These are phyloP conservation scores for Podila horticola DNA, from an alignment of 192 early-diverging fungal species.

Conservation along the genomic window DNA sequence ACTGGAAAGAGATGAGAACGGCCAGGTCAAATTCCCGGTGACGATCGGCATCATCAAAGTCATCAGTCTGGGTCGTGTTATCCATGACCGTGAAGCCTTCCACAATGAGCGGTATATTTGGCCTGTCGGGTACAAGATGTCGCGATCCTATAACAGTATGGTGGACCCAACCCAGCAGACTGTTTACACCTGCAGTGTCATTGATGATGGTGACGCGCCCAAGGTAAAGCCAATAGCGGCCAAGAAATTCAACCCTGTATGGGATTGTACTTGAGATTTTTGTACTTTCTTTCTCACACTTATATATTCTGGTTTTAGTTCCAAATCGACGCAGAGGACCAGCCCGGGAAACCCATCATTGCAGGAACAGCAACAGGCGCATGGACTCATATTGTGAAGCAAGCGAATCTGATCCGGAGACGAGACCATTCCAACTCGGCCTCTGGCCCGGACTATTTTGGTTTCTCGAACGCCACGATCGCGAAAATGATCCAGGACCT, in stretches of 20 bases:
- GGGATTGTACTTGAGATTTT: too few relatives aligned
- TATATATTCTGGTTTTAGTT: constrained; percentile 61
- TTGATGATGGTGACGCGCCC: constrained; percentile 83
- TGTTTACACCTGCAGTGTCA: constrained; percentile 79
- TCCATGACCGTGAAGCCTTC: constrained; percentile 79
- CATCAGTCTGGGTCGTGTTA: constrained; percentile 74
- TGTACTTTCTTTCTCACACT: too few relatives aligned
- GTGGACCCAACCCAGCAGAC: constrained; percentile 57
- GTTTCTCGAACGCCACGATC: constrained; percentile 88
- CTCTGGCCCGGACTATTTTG: constrained; percentile 92
- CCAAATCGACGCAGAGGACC: constrained; percentile 86
- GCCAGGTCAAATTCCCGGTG: constrained; percentile 80
- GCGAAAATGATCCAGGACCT: constrained; percentile 89
- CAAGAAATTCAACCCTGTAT: too few relatives aligned
- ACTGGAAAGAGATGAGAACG: constrained; percentile 66
- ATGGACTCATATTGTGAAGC: constrained; percentile 86
- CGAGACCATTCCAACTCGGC: constrained; percentile 85
- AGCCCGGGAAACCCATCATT: constrained; percentile 72
- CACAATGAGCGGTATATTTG: constrained; percentile 94
- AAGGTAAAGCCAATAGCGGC: constrained; percentile 27
- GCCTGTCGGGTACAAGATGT: constrained; percentile 83
- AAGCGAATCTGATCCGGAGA: constrained; percentile 81
- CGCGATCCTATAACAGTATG: constrained; percentile 67
- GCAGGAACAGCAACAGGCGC: constrained; percentile 88
- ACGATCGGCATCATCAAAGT: constrained; percentile 84